Conservation (phyloP, 2,329 filamentous ascomycete genomes). For the Fusarium heterosporum region DNA sequence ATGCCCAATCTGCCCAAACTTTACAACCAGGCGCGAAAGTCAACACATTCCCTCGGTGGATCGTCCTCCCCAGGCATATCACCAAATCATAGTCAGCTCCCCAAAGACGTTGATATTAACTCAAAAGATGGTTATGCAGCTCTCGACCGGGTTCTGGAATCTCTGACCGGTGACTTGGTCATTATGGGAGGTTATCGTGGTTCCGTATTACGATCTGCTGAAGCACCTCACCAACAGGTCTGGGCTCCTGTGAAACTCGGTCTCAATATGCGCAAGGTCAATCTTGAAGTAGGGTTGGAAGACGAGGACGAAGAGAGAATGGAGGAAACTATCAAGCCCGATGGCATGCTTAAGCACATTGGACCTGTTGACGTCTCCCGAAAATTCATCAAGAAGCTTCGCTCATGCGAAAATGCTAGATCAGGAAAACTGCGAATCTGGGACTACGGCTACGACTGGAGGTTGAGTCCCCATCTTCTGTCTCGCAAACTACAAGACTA, state of each 20-base stretch:
- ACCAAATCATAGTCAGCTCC: constrained; percentile 44
- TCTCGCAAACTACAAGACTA: constrained; percentile 79
- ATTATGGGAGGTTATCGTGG: constrained; percentile 91
- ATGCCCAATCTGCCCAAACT: constrained; percentile 72
- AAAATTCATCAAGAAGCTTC: constrained; percentile 81
- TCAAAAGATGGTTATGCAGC: constrained; percentile 46
- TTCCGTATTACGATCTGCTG: constrained; percentile 86
- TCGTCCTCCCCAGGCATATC: constrained; percentile 45
- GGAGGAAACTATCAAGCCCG: constrained; percentile 84
- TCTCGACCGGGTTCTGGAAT: constrained; percentile 69
- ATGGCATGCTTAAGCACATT: constrained; percentile 90
- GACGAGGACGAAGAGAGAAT: constrained; percentile 86
- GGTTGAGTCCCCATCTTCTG: constrained; percentile 82
- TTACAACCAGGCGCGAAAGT: constrained; percentile 50
- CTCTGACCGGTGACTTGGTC: constrained; percentile 85
- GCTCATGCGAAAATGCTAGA: constrained; percentile 78
- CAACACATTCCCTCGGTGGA: constrained; percentile 50
- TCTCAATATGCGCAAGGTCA: constrained; percentile 89
- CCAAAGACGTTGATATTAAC: constrained; percentile 24
- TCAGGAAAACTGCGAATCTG: constrained; percentile 80
- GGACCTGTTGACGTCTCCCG: constrained; percentile 91
- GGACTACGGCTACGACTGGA: constrained; percentile 96
- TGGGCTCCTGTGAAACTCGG: constrained; percentile 97
- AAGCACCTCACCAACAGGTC: constrained; percentile 84
- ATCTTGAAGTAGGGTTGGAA: constrained; percentile 86